These are phyloP conservation scores for Russula emetica DNA, from an alignment of 768 basidiomycete genomes.

Conservation along the genomic window DNA sequence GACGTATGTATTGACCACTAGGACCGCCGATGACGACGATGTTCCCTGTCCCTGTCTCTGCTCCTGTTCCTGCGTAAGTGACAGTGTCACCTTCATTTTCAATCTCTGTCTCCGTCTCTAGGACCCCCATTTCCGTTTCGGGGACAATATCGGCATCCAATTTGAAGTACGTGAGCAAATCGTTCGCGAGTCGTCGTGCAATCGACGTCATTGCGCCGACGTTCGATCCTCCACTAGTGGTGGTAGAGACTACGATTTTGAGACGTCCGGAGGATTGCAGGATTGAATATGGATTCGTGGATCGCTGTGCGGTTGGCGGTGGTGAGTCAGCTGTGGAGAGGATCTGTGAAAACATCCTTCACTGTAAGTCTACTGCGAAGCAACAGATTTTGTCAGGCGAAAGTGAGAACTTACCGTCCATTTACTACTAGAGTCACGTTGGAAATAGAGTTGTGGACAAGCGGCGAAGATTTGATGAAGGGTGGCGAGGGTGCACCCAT, in stretches of 20 bases:
- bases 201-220: conserved; percentile 47
- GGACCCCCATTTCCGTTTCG: conserved; percentile 40
- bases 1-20: conserved; percentile 29
- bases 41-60: conserved; percentile 46
- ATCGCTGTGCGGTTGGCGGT: conserved; percentile 13
- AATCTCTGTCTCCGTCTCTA: conserved; percentile 21
- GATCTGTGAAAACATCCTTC: not conserved
- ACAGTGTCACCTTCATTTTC: conserved; percentile 24
- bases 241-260: conserved; percentile 47
- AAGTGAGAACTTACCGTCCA: conserved; percentile 13
- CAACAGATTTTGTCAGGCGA: too few relatives aligned
- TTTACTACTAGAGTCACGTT: not conserved
- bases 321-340: not conserved
- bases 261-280: conserved; percentile 53
- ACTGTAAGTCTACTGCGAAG: not conserved
- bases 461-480: not conserved
- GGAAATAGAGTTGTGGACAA: not conserved
- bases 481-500: conserved; percentile 6
- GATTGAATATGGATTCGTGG: conserved; percentile 49
- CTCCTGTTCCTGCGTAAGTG: conserved; percentile 39
- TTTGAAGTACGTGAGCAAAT: conserved; percentile 61
- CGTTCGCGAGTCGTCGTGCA: conserved; percentile 64
- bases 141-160: conserved; percentile 60
- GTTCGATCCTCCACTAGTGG: conserved; percentile 24
- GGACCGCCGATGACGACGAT: conserved; percentile 53